Base-by-base conservation (phyloP, 2,329 filamentous ascomycete genomes). In the Colletotrichum eremochloae region DNA sequence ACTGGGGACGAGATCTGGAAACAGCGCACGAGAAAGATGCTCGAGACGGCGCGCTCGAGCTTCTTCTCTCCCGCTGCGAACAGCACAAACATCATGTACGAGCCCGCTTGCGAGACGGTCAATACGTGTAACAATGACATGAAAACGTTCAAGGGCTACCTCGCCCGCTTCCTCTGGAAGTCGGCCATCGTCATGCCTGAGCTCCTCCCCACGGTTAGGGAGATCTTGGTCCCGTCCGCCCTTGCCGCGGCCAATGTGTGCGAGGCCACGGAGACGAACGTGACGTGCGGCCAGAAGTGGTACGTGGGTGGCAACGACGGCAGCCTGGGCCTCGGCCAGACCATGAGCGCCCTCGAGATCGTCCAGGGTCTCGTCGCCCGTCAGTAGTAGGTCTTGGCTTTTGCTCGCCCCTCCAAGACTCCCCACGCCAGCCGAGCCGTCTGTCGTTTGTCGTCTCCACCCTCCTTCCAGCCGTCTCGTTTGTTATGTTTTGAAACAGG, bases 91-190 rank as follows among this genome's bases (percentile, higher is more conserved):
- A 82, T 92, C 80, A 90, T 93, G 87, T 90, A 85, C 77, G 91
- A 94, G 80, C 84, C 84, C 56, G 88, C 89, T n/a, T 94, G 92
- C 82, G 92, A 94, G 79, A 81, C 80, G 5, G 80, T 83, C 71
- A 81, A 82, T 64, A 84, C 78, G 0, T 94, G 92, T 80, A 88
- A 89, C 78, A 84, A 82, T 62, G 91, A 93, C 80, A 90, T 91
- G 85, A 87, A 86, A 76, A 89, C 88, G 11, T 92, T 91, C 86
- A 94, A 94, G 81, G 91, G 86, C 55, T 92, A 91, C 78, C 84
- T 92, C 40, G 84, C 90, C 36, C 89, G 90, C 67, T 92, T 90
- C 82, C 87, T 92, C 83, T 91, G 87, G 81, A 84, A 87, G 57
- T 86, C 89, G 4, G 84, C 88, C 44, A 78, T 86, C 63, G 84